Base-by-base conservation (phyloP, 2,329 filamentous ascomycete genomes). In the Immersiporthe knoxdaviesiana region DNA sequence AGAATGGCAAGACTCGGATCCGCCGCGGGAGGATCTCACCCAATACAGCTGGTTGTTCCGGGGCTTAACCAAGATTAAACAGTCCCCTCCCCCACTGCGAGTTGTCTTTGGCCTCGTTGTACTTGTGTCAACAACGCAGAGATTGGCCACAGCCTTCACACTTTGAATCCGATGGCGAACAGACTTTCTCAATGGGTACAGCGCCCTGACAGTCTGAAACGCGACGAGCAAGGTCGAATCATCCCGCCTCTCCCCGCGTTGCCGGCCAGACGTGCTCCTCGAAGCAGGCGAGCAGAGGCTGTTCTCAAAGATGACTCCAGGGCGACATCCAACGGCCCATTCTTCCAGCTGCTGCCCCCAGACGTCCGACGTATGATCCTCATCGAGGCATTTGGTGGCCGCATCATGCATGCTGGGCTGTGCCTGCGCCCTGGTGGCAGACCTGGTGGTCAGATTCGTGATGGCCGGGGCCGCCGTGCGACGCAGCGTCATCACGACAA, bases 341-440 rank as follows among this genome's bases (percentile, higher is more conserved):
- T 69, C 27, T 69, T 69, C 30, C 63, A 66, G 18, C 58, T 27
- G 8, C 58, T 69, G 1, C 32, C 56, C n/a, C 27, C 16, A 2
- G 67, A 69, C 11, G 37, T 69, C 11, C 67, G 67, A 24, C 58
- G 63, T 3, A 39, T 69, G 27, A 58, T 69, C 11, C 63, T 69
- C 14, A 50, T 66, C 27, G 67, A 66, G 58, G 63, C 67, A 2
- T 69, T 66, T 21, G 67, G 67, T 6, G 56, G 39, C 41, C 67
- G 67, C 11, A 41, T 35, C 16, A 32, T 69, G 6, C 63, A 69
- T 14, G 21, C 60, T 18, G 58, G 62, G 14, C 24, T 69, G 11
- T 44, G 47, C 35, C 16, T 60, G 41, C 21, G 56, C 63, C 44
- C n/a, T n/a, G n/a, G 18, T 6, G 1, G n/a, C 2, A 24, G 3